Evolutionary conservation across 202 grass and related monocot species (phyloP).

Genomic region (Panicum hallii): DNA sequence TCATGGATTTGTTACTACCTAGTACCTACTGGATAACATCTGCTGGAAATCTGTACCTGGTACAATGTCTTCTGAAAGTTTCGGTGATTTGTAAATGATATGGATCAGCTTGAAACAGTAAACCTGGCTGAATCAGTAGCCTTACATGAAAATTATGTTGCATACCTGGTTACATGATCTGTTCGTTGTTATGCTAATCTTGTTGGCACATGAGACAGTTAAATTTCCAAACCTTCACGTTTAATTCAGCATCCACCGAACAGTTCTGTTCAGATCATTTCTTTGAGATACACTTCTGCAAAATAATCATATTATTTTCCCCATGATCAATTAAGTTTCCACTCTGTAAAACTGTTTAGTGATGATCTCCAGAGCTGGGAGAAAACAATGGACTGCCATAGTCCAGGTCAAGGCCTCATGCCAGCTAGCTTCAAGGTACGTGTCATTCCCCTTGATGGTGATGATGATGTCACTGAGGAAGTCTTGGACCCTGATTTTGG

Average conservation of each 20-base stretch:
- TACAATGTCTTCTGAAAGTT: background rate
- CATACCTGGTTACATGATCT: background rate
- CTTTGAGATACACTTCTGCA: background rate
- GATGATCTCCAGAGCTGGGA: constrained; percentile 75
- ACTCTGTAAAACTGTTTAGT: background rate
- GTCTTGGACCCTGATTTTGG: constrained; percentile 93
- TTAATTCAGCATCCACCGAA: background rate
- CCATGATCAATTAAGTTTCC: background rate
- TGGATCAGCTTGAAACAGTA: background rate
- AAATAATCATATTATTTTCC: background rate
- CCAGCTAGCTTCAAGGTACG: constrained; percentile 89
- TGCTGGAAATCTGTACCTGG: background rate
- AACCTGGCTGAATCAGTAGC: background rate
- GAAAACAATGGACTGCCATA: constrained; percentile 95
- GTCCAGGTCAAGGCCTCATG: constrained; percentile 86
- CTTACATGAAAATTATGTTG: background rate
- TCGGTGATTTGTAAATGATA: background rate
- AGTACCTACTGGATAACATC: background rate
- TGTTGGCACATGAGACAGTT: background rate
- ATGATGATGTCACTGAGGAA: constrained; percentile 73
- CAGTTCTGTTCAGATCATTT: background rate
- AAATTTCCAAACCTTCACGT: background rate
- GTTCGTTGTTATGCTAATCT: background rate
- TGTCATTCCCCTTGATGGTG: constrained; percentile 67
- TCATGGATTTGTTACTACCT: background rate